Conservation (phyloP, 1,284 basidiomycete species). For the Melampsora americana region DNA sequence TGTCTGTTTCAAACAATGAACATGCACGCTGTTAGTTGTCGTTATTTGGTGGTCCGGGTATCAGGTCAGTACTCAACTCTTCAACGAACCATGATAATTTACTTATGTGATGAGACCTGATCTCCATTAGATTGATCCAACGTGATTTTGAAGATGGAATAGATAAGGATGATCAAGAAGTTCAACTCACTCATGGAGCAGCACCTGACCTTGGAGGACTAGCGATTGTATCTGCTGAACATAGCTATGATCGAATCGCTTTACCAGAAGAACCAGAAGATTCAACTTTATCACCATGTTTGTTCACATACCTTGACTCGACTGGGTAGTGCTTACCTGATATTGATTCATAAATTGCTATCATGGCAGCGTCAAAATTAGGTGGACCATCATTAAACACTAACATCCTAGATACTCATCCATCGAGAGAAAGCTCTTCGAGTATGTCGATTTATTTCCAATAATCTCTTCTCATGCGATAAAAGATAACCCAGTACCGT, state of each 20-base stretch:
- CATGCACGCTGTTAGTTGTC: background rate
- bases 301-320: background rate
- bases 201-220: background rate
- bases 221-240: background rate
- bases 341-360: no score
- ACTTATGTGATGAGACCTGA: background rate
- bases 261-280: background rate
- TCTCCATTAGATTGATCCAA: background rate
- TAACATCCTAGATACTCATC: no score
- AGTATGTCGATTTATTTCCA: no score
- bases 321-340: no score
- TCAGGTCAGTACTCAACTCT: constrained; percentile 8
- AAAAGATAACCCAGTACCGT: no score
- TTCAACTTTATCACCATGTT: background rate
- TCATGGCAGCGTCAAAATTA: no score
- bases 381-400: no score
- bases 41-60: constrained; percentile 32
- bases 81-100: background rate
- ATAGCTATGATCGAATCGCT: background rate
- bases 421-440: no score
- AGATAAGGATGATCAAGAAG: background rate
- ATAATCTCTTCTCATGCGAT: no score
- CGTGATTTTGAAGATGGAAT: background rate
- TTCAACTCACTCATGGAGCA: background rate
- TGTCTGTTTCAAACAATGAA: background rate